A percentile compares a stretch with the other conserved stretches of the same genome.
Evolutionary conservation across 139 green algal genomes (phyloP).

Genomic region (Medakamo hakoo): DNA sequence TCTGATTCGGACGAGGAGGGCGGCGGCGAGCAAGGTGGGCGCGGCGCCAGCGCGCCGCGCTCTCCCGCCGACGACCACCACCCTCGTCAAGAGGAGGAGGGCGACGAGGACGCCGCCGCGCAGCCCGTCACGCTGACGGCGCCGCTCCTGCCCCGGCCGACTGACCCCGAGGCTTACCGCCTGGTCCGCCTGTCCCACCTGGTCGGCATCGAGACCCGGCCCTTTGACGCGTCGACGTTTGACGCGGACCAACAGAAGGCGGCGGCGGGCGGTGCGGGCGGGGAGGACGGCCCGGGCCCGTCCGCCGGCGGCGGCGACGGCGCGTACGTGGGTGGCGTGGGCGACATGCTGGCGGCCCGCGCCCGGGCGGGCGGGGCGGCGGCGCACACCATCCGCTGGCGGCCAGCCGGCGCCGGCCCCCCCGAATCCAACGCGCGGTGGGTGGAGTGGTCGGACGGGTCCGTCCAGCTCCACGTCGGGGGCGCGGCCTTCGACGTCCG

Average conservation of each 20-base stretch:
- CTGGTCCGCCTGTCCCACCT: slow-evolving; percentile 45
- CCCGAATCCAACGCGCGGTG: not conserved
- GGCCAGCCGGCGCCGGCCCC: too few relatives aligned
- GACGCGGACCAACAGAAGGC: slow-evolving; percentile 2
- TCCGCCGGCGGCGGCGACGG: too few relatives aligned
- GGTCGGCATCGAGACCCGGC: slow-evolving; percentile 32
- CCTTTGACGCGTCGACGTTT: slow-evolving; percentile 44
- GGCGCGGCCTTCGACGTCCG: not conserved
- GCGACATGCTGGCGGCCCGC: too few relatives aligned
- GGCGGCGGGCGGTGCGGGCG: too few relatives aligned
- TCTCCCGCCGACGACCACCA: not conserved
- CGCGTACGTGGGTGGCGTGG: too few relatives aligned
- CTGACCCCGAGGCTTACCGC: slow-evolving; percentile 4
- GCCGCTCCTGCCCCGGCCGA: not conserved
- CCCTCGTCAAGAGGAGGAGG: too few relatives aligned
- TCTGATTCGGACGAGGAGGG: slow-evolving; percentile 8
- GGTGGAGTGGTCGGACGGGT: not conserved
- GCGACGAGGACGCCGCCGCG: too few relatives aligned
- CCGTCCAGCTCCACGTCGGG: not conserved
- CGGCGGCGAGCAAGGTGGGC: too few relatives aligned
- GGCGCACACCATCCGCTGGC: not conserved
- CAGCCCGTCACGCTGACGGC: not conserved
- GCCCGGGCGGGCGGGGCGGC: too few relatives aligned
- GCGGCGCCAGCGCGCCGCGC: too few relatives aligned
- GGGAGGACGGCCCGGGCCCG: too few relatives aligned